Evolutionary conservation across 129 eudicot genomes (phyloP).

Genomic region (Centrapalus pauciflorus): DNA sequence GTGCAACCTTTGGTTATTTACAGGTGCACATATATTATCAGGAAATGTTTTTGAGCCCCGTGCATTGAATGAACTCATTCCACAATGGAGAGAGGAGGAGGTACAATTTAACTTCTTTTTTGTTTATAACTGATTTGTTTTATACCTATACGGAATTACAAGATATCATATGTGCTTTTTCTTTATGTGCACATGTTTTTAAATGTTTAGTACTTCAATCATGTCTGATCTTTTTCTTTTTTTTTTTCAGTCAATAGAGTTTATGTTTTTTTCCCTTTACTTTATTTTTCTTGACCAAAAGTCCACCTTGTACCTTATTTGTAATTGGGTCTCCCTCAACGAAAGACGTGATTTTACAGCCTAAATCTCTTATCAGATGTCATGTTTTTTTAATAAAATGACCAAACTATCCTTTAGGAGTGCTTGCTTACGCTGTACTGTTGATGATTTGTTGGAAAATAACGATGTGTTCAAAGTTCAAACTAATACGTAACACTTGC

Average conservation of each 20-base stretch:
- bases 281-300: no score
- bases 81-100: constrained; percentile 82
- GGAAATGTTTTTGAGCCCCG: constrained; percentile 98
- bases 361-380: no score
- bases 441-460: not conserved
- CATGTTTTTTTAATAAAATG: no score
- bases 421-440: not conserved
- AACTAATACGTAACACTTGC: constrained; percentile 6
- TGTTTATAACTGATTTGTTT: no score
- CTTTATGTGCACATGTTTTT: not conserved
- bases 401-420: not conserved
- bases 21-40: constrained; percentile 92
- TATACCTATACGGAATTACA: no score
- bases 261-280: no score
- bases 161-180: not conserved
- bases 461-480: not conserved
- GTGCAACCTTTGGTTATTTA: not conserved
- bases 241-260: no score
- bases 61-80: constrained; percentile 87
- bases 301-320: no score
- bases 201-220: no score
- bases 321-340: no score
- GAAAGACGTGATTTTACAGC: no score
- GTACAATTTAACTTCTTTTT: constrained; percentile 22
- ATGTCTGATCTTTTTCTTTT: no score